Conservation (phyloP, 2,329 filamentous ascomycete species). For the Pleomassaria siparia region DNA sequence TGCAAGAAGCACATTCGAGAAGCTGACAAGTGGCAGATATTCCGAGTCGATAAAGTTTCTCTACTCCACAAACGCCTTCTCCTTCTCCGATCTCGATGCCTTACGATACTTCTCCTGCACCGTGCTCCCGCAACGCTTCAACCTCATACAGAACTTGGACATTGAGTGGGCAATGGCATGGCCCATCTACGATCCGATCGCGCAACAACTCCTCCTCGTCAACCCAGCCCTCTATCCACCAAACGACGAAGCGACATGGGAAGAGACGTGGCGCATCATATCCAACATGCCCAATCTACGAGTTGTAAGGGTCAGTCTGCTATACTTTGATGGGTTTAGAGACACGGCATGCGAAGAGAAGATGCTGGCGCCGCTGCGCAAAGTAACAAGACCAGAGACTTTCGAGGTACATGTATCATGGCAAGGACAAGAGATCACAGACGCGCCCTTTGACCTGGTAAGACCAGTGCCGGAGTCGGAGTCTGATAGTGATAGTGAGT, state of each 20-base stretch:
- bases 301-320: constrained; percentile 15
- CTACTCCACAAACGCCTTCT: constrained; percentile 25
- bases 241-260: constrained; percentile 27
- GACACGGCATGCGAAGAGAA: constrained; percentile 17
- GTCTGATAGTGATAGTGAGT: background rate
- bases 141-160: constrained; percentile 15
- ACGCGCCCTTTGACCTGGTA: constrained; percentile 36
- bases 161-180: constrained; percentile 22
- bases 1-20: background rate
- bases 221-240: constrained; percentile 22
- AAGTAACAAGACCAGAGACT: constrained; percentile 12
- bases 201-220: constrained; percentile 17
- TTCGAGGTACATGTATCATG: constrained; percentile 23
- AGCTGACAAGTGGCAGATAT: constrained; percentile 13
- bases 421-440: constrained; percentile 13
- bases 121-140: constrained; percentile 19
- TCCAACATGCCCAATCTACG: constrained; percentile 17
- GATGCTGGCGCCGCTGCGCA: constrained; percentile 17
- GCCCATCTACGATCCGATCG: constrained; percentile 24
- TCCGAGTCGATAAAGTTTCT: constrained; percentile 21
- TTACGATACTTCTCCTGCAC: constrained; percentile 23
- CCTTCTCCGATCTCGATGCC: constrained; percentile 25
- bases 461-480: constrained; percentile 4
- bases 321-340: constrained; percentile 24
- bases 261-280: constrained; percentile 25